Evolutionary conservation across 1,139 yeast species (phyloP), one percentile per base, ranked within the genome.

Genomic region (Barnettozyma hawaiiensis): DNA sequence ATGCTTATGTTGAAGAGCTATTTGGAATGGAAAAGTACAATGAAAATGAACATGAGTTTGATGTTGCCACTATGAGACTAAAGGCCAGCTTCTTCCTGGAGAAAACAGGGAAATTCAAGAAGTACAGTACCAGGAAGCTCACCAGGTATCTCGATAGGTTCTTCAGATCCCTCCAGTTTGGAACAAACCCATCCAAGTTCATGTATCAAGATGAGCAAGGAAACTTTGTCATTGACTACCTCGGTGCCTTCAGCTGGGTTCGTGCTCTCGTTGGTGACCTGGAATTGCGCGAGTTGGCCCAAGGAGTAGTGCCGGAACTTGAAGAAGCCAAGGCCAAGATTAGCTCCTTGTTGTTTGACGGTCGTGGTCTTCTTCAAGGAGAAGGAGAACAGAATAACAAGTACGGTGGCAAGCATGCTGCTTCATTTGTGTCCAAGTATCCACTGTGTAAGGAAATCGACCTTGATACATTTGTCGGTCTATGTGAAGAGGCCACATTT

Each of bases 401-500:
- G n/a, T n/a, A n/a, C n/a, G n/a, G n/a, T n/a, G n/a, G n/a, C n/a
- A n/a, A n/a, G n/a, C n/a, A n/a, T 16, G 21, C 16, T 5, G n/a
- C n/a, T n/a, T 18, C 19, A 14, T 20, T 14, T 12, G 24, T 15
- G 26, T 5, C 12, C 11, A 20, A 9, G 6, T 34, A 34, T 34
- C 42, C 39, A 4, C 26, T 7, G 11, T 42, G 45, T 27, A 23
- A 32, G 11, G 41, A 38, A 12, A 31, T 42, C n/a, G 34, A 42
- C 21, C 31, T 32, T 7, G 32, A 24, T 2, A 31, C 39, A 2
- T 42, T 34, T 21, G 31, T 20, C n/a, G 45, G 45, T 8, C 27
- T 42, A 7, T 42, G 45, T 38, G 24, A 37, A n/a, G 32, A 21
- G 5, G 37, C 39, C 26, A 29, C 45, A 10, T 42, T 35, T 32